Percentiles rank a stretch among this genome's conserved stretches.
phyloP scores from a whole-genome alignment of 2,329 filamentous ascomycete genomes.

The Aureobasidium vineae region DNA sequence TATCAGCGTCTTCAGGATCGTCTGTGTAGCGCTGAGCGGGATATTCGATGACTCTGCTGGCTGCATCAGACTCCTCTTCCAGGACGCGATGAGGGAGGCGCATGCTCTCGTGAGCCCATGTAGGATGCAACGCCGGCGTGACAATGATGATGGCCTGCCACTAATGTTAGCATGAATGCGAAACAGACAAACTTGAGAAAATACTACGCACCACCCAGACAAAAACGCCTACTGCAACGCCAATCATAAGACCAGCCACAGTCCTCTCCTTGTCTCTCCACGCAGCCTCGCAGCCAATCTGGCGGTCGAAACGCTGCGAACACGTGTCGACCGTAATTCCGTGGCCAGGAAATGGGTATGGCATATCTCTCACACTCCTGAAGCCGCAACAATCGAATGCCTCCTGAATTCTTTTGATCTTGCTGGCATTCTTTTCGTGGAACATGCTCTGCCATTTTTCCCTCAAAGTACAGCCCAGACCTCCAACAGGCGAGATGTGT shows the following conservation, averaged over 20 bases:
- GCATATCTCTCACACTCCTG: slow-evolving; percentile 56
- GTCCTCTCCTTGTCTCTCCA: slow-evolving; percentile 59
- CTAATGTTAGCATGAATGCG: neutral
- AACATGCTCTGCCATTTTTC: slow-evolving; percentile 58
- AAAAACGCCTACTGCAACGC: slow-evolving; percentile 54
- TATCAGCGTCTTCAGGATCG: slow-evolving; percentile 1
- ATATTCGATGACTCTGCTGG: slow-evolving; percentile 19
- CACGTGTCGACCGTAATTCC: slow-evolving; percentile 44
- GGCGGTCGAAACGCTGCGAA: slow-evolving; percentile 48
- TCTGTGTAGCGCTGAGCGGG: slow-evolving; percentile 19
- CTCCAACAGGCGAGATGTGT: slow-evolving; percentile 42
- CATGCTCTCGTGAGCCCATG: slow-evolving; percentile 31
- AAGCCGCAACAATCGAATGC: slow-evolving; percentile 66
- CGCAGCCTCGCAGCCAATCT: slow-evolving; percentile 50
- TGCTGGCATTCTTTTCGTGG: slow-evolving; percentile 48
- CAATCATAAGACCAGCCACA: slow-evolving; percentile 56
- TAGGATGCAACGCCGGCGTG: slow-evolving; percentile 32
- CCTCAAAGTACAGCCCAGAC: slow-evolving; percentile 56
- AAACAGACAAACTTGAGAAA: neutral
- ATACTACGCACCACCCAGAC: slow-evolving; percentile 53
- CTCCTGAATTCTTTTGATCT: slow-evolving; percentile 63
- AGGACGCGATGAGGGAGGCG: neutral
- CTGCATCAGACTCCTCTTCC: slow-evolving; percentile 2
- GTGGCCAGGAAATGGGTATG: slow-evolving; percentile 59
- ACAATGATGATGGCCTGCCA: slow-evolving; percentile 34